These are phyloP conservation scores for Nepenthes mirabilis DNA, from an alignment of 148 eudicot genomes.

Conservation along the genomic window DNA sequence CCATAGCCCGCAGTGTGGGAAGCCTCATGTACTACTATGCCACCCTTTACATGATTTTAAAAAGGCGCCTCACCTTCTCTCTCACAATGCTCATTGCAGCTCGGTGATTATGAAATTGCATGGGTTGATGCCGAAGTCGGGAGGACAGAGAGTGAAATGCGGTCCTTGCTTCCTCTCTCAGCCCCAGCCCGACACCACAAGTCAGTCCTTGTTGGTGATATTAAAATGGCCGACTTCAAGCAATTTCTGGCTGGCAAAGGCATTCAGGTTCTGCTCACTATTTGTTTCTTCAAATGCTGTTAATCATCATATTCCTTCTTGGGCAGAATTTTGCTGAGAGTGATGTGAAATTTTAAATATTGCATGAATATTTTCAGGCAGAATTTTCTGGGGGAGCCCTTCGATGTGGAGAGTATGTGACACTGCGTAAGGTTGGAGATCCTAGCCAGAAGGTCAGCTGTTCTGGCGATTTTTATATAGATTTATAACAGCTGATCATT, in stretches of 20 bases:
- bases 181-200: slow-evolving; percentile 70
- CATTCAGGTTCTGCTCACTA: slow-evolving; percentile 46
- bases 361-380: slow-evolving; percentile 32
- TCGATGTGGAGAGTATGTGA: slow-evolving; percentile 83
- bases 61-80: not conserved
- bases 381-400: slow-evolving; percentile 89
- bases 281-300: not conserved
- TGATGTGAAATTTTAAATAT: not conserved
- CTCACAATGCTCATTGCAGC: slow-evolving; percentile 28
- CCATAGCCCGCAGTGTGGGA: not conserved
- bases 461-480: not conserved
- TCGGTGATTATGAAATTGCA: slow-evolving; percentile 92
- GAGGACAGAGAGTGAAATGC: slow-evolving; percentile 49
- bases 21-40: too few species aligned
- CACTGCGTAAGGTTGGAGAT: slow-evolving; percentile 80
- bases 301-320: not conserved
- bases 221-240: slow-evolving; percentile 94
- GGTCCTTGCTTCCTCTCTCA: slow-evolving; percentile 79
- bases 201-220: slow-evolving; percentile 88
- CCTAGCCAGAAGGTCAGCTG: slow-evolving; percentile 66
- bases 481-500: not conserved
- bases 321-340: not conserved
- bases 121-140: slow-evolving; percentile 96
- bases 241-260: slow-evolving; percentile 88
- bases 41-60: too few species aligned